Base-by-base conservation (phyloP, 805 yeast species). In the Zygotorulaspora chibaensis region DNA sequence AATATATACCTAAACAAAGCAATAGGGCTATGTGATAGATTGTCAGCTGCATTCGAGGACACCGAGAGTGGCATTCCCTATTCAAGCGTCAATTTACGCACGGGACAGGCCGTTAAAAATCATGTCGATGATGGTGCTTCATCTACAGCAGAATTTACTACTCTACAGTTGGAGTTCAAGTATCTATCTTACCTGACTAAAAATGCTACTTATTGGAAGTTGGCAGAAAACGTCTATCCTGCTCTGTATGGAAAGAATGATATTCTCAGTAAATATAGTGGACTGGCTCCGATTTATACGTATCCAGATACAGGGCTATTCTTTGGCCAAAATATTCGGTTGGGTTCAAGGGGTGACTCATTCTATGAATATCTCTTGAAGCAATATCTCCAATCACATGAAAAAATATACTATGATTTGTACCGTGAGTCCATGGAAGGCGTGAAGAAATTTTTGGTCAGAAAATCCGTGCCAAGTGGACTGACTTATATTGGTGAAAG, bases 331-430 rank as follows among this genome's bases (percentile, higher is more conserved):
- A 65, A 76, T 43, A 87, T 91, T 50, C 76, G 96, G 52, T 69
- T 90, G 45, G 97, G 97, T 0, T 84, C 95, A 0, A 74, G 96
- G 55, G 97, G 96, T 39, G 97, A 89, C 66, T 87, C 96, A 0
- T 90, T 89, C 63, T 89, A 90, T 61, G 96, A 90, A 67, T 88
- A 88, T 62, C 70, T 90, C 37, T 71, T 89, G 53, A 89, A 89
- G 64, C 96, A 88, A 66, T 87, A 84, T 58, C 66, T 90, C 53
- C 90, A 86, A 64, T 87, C 96, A 1, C 73, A 74, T 45, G 77
- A 78, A 58, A 63, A 71, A 49, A 61, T 84, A 9, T 89, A 87
- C 65, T 70, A 80, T 57, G 76, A 78, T 11, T 79, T 89, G 83
- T 90, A 88, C 65, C 77, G 81, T 52, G 86, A 84, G 62, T 72